phyloP scores from a whole-genome alignment of 2,329 filamentous ascomycete genomes.

The Botryotinia globosa region DNA sequence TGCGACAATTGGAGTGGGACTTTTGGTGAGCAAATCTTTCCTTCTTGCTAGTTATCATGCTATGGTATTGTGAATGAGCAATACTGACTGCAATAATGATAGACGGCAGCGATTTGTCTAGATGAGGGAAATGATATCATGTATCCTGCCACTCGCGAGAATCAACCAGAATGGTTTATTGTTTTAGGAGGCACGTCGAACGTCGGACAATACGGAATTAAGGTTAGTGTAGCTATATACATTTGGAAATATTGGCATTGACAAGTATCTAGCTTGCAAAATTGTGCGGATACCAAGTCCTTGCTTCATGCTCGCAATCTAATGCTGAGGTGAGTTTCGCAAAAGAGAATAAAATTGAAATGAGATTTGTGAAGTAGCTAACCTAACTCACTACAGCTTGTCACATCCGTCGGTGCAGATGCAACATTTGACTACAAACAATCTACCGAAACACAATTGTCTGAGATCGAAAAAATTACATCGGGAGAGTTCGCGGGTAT shows the following conservation, averaged over 20 bases:
- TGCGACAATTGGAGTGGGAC: constrained; percentile 40
- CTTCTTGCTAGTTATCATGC: neutral
- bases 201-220: constrained; percentile 41
- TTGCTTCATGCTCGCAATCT: constrained; percentile 40
- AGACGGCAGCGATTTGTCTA: constrained; percentile 14
- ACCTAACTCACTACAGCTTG: constrained; percentile 27
- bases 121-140: constrained; percentile 4
- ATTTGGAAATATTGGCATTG: neutral
- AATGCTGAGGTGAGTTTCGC: neutral
- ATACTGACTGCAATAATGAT: neutral
- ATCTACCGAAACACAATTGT: neutral
- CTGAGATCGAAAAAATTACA: constrained; percentile 3
- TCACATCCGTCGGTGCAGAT: constrained; percentile 37
- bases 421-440: constrained; percentile 39
- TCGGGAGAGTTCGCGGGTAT: constrained; percentile 10
- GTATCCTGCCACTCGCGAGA: constrained; percentile 1
- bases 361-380: neutral
- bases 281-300: constrained; percentile 41
- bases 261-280: constrained; percentile 36
- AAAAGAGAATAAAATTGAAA: neutral
- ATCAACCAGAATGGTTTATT: constrained; percentile 41
- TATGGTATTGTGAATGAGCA: neutral
- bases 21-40: constrained; percentile 34
- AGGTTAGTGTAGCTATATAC: constrained; percentile 22
- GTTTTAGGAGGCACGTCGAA: constrained; percentile 40